Evolutionary conservation across 2,329 filamentous ascomycete species (phyloP).

Genomic region (Phaeosphaeria sp.): DNA sequence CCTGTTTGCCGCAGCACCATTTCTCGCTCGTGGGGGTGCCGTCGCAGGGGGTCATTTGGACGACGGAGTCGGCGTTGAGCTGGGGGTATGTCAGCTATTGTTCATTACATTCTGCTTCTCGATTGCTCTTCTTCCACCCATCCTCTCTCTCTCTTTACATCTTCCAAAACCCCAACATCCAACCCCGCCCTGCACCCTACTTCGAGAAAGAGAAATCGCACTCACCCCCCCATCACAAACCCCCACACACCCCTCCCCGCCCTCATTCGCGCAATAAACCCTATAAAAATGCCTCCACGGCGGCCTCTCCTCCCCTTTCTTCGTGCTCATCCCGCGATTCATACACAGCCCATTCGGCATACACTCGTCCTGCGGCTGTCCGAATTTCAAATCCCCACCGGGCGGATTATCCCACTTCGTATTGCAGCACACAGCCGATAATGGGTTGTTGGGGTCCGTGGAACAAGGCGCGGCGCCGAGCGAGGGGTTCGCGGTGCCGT

Average conservation of each 20-base stretch:
- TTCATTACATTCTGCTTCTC: too few species aligned
- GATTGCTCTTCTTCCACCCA: too few species aligned
- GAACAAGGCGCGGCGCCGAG: constrained; percentile 7
- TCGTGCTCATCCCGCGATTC: constrained; percentile 8
- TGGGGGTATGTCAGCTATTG: neutral
- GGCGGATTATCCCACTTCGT: constrained; percentile 11
- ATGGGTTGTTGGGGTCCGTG: constrained; percentile 1
- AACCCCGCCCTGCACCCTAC: too few species aligned
- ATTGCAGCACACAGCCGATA: constrained; percentile 15
- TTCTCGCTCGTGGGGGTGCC: constrained; percentile 8
- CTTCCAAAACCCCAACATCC: too few species aligned
- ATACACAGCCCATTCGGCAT: constrained; percentile 21
- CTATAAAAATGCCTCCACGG: constrained; percentile 13
- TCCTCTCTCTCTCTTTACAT: too few species aligned
- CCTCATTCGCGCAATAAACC: constrained; percentile 12
- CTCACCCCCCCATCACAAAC: constrained; percentile 10
- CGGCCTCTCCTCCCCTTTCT: neutral
- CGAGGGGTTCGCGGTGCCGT: constrained; percentile 4
- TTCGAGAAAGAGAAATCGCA: neutral
- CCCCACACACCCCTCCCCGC: constrained; percentile 13
- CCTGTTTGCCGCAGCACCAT: constrained; percentile 16
- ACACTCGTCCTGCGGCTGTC: constrained; percentile 15
- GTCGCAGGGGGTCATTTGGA: constrained; percentile 19
- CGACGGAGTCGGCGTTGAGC: constrained; percentile 1
- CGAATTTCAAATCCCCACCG: constrained; percentile 6